A percentile compares a stretch with the other conserved stretches of the same genome.
Evolutionary conservation across 352 stramenopile genomes (phyloP).

Genomic region (Albugo candida): DNA sequence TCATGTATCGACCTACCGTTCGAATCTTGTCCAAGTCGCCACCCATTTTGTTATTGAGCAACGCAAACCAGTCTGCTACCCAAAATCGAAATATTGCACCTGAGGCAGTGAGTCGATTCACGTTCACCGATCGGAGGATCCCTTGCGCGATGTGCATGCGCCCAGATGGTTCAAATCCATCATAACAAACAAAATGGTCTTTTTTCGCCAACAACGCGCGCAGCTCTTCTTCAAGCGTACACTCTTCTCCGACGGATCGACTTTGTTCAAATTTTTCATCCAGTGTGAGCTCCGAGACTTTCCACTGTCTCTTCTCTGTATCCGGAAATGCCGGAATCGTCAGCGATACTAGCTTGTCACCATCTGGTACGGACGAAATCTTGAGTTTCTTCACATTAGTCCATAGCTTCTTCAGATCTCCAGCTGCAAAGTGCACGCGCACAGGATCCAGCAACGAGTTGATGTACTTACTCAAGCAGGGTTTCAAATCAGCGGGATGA

Average conservation of each 20-base stretch:
- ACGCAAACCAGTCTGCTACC: constrained; percentile 99
- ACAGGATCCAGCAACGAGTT: constrained; percentile 92
- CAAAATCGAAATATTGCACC: constrained; percentile 98
- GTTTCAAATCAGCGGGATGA: constrained; percentile 95
- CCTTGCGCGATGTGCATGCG: constrained; percentile 99
- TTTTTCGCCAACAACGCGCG: constrained; percentile 74
- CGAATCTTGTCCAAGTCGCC: constrained; percentile 95
- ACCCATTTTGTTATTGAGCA: constrained; percentile 99
- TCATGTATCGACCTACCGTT: constrained; percentile 91
- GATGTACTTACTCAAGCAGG: constrained; percentile 81
- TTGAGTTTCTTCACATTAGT: constrained; percentile 85
- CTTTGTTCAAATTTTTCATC: constrained; percentile 65
- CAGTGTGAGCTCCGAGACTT: constrained; percentile 51
- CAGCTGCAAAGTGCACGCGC: constrained; percentile 87
- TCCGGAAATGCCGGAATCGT: constrained; percentile 40
- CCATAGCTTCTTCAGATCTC: constrained; percentile 90
- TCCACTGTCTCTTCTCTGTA: constrained; percentile 37
- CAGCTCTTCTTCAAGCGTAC: constrained; percentile 84
- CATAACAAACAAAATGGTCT: constrained; percentile 85
- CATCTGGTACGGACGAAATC: constrained; percentile 31
- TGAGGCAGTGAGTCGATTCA: constrained; percentile 82
- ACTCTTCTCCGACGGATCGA: constrained; percentile 82
- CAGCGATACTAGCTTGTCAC: constrained; percentile 53
- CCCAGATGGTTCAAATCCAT: constrained; percentile 97
- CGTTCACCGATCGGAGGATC: constrained; percentile 93